phyloP scores from a whole-genome alignment of 2,329 filamentous ascomycete species.

The Teratosphaeria nubilosa region DNA sequence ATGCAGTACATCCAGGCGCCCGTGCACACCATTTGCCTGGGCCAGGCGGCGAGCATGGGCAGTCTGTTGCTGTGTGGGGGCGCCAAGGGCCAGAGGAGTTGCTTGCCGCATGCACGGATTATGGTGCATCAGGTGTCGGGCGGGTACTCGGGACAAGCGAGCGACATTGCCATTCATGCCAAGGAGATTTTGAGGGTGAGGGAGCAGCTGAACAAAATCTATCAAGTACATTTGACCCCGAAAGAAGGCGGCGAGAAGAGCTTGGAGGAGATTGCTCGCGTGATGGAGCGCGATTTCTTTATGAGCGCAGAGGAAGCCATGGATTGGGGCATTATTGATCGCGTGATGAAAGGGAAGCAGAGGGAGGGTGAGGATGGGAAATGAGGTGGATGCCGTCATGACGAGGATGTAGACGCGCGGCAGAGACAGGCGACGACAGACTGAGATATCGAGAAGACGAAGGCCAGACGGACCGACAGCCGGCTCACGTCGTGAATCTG shows the following conservation, averaged over 20 bases:
- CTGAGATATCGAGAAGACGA: too few species aligned
- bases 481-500: too few species aligned
- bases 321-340: conserved; percentile 84
- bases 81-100: conserved; percentile 72
- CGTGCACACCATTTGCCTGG: conserved; percentile 89
- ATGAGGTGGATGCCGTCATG: background rate
- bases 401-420: background rate
- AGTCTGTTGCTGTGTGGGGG: conserved; percentile 80
- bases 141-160: conserved; percentile 55
- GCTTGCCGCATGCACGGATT: conserved; percentile 83
- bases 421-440: background rate
- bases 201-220: conserved; percentile 81
- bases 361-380: background rate
- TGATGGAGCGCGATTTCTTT: conserved; percentile 97
- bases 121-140: conserved; percentile 97
- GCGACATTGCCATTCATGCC: conserved; percentile 90
- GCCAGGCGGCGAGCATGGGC: conserved; percentile 92
- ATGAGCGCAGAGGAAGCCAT: conserved; percentile 80
- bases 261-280: conserved; percentile 74
- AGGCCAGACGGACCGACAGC: too few species aligned
- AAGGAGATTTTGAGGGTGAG: conserved; percentile 89
- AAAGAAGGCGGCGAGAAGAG: conserved; percentile 59
- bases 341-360: conserved; percentile 62
- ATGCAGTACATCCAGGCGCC: conserved; percentile 94
- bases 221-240: conserved; percentile 73